Evolutionary conservation across 2,329 filamentous ascomycete genomes (phyloP), one percentile per base, ranked within the genome.

Genomic region (Celoporthe dispersa): DNA sequence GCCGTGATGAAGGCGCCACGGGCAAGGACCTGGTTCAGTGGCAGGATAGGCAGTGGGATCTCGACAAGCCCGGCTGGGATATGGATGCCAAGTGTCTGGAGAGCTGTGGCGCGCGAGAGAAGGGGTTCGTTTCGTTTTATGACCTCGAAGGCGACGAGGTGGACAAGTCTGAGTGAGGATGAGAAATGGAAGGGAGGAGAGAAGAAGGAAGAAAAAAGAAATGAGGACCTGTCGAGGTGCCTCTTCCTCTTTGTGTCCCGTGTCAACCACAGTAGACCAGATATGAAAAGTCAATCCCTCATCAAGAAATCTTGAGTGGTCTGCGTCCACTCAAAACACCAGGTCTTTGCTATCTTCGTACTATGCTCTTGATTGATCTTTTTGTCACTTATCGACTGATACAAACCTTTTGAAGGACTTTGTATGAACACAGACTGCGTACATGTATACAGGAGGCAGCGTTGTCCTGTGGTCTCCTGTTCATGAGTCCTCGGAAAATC

Each of bases 51-150:
- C 68, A 65, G 51, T 70, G 68, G 68, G 68, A 70, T 41, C 63
- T 68, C 16, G 68, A 70, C 53, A 70, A 70, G 68, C 68, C 68
- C n/a, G 48, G 33, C 61, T 70, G 68, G 68, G 68, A 70, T 25
- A 65, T 61, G 33, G 68, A 70, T 22, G 19, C 65, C 39, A 70
- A 28, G 28, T 70, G 68, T 28, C 44, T n/a, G 44, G 64, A 31
- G 14, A 37, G 61, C 48, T 70, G 68, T 25, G 61, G 61, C 7
- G 41, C 51, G 31, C 57, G 66, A 22, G 35, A 22, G 19, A 44
- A 68, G 55, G 68, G 68, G 1, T 60, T 31, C 25, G 66, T 68
- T 19, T 37, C 60, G 22, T 44, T 63, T 25, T 25, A 44, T 25
- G 60, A 63, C n/a, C 37, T 44, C 11, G 60, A 63, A 11, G 37